phyloP scores from a whole-genome alignment of 208 protist species.

The Acanthamoeba royreba region DNA sequence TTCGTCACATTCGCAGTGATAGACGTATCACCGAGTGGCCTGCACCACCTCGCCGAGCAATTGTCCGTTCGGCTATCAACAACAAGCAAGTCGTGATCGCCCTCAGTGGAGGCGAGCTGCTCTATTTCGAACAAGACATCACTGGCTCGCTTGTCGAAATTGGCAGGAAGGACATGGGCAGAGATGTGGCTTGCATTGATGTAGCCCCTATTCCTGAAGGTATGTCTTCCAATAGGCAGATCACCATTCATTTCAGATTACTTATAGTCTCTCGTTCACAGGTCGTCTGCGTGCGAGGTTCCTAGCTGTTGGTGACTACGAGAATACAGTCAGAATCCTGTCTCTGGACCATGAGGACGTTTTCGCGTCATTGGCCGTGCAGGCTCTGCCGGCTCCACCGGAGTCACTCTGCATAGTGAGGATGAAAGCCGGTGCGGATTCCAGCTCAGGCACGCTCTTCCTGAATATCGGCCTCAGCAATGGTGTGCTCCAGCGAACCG shows the following conservation, averaged over 20 bases:
- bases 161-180: constrained; percentile 69
- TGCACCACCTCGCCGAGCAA: constrained; percentile 65
- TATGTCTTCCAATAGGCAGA: neutral
- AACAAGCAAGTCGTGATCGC: constrained; percentile 78
- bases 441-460: constrained; percentile 61
- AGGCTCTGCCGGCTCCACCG: constrained; percentile 18
- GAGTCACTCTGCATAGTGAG: constrained; percentile 64
- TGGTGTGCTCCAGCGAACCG: constrained; percentile 81
- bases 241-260: neutral
- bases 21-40: constrained; percentile 83
- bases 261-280: neutral
- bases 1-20: constrained; percentile 81
- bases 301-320: constrained; percentile 53
- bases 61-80: constrained; percentile 76
- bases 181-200: constrained; percentile 77
- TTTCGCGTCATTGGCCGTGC: neutral
- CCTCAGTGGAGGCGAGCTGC: constrained; percentile 81
- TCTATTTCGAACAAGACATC: constrained; percentile 90
- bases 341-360: constrained; percentile 80
- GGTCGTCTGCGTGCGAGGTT: neutral
- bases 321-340: constrained; percentile 78
- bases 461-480: constrained; percentile 85
- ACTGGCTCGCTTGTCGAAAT: constrained; percentile 78
- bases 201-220: constrained; percentile 76
- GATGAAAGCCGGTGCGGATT: neutral